Evolutionary conservation across 768 basidiomycete species (phyloP), one percentile per base, ranked within the genome.

Genomic region (Hygrocybe punicea): DNA sequence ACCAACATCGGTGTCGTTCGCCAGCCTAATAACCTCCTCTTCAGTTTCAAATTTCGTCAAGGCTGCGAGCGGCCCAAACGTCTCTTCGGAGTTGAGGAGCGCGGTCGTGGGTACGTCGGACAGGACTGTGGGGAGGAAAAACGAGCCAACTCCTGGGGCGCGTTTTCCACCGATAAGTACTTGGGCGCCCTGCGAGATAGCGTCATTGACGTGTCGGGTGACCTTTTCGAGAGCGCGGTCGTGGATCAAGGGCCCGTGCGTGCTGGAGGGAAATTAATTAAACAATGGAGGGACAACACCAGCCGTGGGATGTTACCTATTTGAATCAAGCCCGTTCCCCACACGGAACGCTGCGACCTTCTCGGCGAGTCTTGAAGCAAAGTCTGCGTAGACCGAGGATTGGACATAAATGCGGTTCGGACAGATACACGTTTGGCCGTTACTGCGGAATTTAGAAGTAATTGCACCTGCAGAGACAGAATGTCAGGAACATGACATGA

Each of bases 231-330:
- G 75, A 0, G 94, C 94, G 21, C 85, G 85, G 14, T 73, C 71
- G 72, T 98, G 95, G 59, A 99, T 97, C 49, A 99, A 80, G 13
- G 97, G 97, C 0, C 97, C 97, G 63, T 98, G 95, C 0, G 96
- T 98, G 42, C 90, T 91, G 60, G 16, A 33, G 36, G 33, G 37
- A 6, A 40, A 35, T 39, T 53, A 45, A 8, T 29, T 17, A n/a
- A n/a, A n/a, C n/a, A n/a, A n/a, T n/a, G n/a, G n/a, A n/a, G n/a
- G n/a, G n/a, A n/a, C n/a, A n/a, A n/a, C n/a, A n/a, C n/a, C n/a
- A n/a, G n/a, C n/a, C n/a, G n/a, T n/a, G n/a, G n/a, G n/a, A n/a
- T n/a, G n/a, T 61, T 69, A 93, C 92, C 81, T 84, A 58, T 82
- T 81, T 53, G 81, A 78, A 51, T 92, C 88, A 21, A 94, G 80